A percentile compares a stretch with the other conserved stretches of the same genome.
Evolutionary conservation across 768 basidiomycete species (phyloP).

Genomic region (Auriculariales sp.): DNA sequence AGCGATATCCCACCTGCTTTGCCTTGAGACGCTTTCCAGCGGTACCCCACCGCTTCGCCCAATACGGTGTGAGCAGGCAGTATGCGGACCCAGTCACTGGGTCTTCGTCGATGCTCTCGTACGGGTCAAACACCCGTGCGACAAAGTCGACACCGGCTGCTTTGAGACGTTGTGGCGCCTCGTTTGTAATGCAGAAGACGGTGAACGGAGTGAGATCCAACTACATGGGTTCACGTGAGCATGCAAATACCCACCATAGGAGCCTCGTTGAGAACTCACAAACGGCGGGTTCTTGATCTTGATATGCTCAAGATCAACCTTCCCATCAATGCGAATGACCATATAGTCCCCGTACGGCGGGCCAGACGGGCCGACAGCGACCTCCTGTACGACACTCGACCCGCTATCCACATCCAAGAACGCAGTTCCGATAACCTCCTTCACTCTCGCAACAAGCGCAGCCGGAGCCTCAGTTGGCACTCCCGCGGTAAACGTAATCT

Average conservation of each 20-base stretch:
- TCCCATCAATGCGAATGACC: conserved; percentile 13
- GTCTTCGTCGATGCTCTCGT: conserved; percentile 14
- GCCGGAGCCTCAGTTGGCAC: conserved; percentile 2
- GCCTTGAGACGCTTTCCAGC: no score
- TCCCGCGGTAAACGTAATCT: conserved; percentile 14
- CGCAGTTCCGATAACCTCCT: conserved; percentile 3
- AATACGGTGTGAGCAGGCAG: conserved; percentile 15
- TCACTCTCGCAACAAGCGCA: conserved; percentile 2
- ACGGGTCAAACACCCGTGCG: conserved; percentile 17
- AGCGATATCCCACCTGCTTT: no score
- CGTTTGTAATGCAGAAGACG: conserved; percentile 11
- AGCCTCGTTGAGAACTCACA: conserved; percentile 7
- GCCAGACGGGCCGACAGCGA: conserved; percentile 7
- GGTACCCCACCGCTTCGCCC: no score
- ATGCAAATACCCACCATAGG: neutral
- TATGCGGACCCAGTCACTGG: conserved; percentile 19
- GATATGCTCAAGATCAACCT: conserved; percentile 8
- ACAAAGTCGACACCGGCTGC: conserved; percentile 9
- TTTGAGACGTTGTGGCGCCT: conserved; percentile 12
- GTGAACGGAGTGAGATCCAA: neutral
- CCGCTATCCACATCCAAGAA: conserved; percentile 1
- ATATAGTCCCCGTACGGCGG: conserved; percentile 7
- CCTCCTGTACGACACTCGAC: conserved; percentile 8
- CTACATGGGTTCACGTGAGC: neutral
- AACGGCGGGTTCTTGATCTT: conserved; percentile 9